A percentile compares a stretch with the other conserved stretches of the same genome.
Conservation (phyloP, 352 stramenopile genomes). For the Phytopythium helicoides region DNA sequence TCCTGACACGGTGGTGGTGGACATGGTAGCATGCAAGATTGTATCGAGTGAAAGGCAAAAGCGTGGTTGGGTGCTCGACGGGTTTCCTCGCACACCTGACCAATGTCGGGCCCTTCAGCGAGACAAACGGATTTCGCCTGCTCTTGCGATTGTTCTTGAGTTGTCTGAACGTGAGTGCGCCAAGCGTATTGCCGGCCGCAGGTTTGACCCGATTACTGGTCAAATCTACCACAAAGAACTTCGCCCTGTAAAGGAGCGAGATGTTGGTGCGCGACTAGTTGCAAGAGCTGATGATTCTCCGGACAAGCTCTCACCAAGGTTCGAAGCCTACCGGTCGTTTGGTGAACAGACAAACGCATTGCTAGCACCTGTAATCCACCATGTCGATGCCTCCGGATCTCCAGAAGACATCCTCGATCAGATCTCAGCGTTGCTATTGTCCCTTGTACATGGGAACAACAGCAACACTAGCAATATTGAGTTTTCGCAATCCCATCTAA, state of each 20-base stretch:
- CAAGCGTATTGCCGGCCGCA: conserved; percentile 45
- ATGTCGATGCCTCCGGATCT: conserved; percentile 35
- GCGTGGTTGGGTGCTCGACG: conserved; percentile 67
- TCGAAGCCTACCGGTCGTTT: conserved; percentile 65
- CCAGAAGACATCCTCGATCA: conserved; percentile 35
- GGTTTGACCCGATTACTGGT: conserved; percentile 59
- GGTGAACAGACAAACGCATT: conserved; percentile 51
- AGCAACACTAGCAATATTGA: conserved; percentile 10
- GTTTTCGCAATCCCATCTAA: not conserved
- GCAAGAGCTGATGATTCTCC: conserved; percentile 51
- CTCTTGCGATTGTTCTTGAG: conserved; percentile 58
- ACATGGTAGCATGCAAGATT: conserved; percentile 73
- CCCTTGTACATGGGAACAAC: conserved; percentile 16
- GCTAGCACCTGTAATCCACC: conserved; percentile 36
- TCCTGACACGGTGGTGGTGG: conserved; percentile 68
- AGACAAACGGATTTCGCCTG: conserved; percentile 42
- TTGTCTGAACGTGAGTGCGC: conserved; percentile 43
- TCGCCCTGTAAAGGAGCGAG: conserved; percentile 34
- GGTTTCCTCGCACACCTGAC: conserved; percentile 64
- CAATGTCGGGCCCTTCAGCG: conserved; percentile 44
- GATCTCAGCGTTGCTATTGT: conserved; percentile 37
- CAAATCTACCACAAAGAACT: conserved; percentile 58
- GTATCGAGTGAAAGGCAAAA: conserved; percentile 25
- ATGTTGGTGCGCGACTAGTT: conserved; percentile 50
- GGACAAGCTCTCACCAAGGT: conserved; percentile 53